Percentiles rank a stretch among this genome's conserved stretches.
Evolutionary conservation across 257 asterid species (phyloP).

Genomic region (Solanum chiquidenum): DNA sequence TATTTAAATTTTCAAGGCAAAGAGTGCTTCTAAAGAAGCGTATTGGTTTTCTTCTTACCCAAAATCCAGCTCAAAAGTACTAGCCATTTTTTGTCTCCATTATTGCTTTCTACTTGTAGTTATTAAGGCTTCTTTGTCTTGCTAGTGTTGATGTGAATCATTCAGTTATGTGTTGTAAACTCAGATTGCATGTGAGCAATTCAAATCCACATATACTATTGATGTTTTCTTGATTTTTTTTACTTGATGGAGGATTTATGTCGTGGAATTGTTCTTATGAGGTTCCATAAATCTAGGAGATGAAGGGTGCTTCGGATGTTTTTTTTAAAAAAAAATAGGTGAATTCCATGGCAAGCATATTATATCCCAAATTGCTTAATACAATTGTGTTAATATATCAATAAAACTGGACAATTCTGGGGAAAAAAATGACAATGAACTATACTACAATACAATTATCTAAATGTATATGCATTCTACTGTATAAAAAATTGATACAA

Average conservation of each 20-base stretch:
- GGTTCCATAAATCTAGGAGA: background rate
- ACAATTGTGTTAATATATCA: too few species aligned
- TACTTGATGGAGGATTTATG: background rate
- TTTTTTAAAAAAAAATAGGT: background rate
- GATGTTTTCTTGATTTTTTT: background rate
- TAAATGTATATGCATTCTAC: too few species aligned
- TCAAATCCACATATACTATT: background rate
- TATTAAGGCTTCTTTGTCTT: background rate
- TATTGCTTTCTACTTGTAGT: background rate
- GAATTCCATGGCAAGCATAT: too few species aligned
- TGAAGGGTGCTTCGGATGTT: background rate
- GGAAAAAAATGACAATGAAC: too few species aligned
- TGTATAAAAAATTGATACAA: too few species aligned
- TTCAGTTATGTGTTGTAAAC: background rate
- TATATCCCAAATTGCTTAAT: too few species aligned
- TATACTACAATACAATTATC: too few species aligned
- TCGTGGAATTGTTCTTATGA: background rate
- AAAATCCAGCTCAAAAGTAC: slow-evolving; percentile 55
- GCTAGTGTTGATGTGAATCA: background rate
- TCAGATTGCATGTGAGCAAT: background rate
- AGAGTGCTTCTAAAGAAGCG: slow-evolving; percentile 75
- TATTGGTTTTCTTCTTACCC: slow-evolving; percentile 75
- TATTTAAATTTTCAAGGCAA: slow-evolving; percentile 54
- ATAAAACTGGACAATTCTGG: too few species aligned
- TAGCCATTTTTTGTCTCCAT: background rate